Percentiles rank a stretch among this genome's conserved stretches.
phyloP scores from a whole-genome alignment of 139 green algal species.

The Micractinium conductrix region DNA sequence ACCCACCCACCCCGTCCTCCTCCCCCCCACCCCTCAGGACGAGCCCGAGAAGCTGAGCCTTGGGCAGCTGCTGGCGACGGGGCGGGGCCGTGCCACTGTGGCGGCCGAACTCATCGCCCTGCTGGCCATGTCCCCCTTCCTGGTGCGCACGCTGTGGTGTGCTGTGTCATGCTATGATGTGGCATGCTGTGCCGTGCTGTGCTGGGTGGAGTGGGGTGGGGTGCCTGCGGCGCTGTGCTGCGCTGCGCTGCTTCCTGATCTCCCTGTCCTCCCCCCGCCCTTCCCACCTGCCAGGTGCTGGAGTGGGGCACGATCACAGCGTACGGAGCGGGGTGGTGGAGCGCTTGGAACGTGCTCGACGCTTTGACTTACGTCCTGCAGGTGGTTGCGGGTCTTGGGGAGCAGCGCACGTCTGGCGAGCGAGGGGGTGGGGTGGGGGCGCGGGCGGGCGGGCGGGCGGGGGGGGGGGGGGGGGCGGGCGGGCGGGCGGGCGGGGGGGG shows the following conservation, averaged over 20 bases:
- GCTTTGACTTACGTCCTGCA: conserved; percentile 53
- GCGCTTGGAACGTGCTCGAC: conserved; percentile 66
- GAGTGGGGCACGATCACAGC: conserved; percentile 47
- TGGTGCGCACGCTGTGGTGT: neutral
- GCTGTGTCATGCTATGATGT: neutral
- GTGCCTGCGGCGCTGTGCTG: neutral
- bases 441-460: neutral
- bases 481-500: too few relatives aligned
- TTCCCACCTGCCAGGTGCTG: conserved; percentile 28
- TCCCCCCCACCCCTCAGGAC: conserved; percentile 20
- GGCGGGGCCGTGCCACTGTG: conserved; percentile 40
- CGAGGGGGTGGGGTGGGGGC: too few relatives aligned
- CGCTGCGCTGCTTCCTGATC: neutral
- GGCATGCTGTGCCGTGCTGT: neutral
- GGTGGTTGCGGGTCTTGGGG: too few relatives aligned
- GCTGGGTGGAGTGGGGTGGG: too few relatives aligned
- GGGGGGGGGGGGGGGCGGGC: neutral
- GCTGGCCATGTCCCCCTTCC: conserved; percentile 60
- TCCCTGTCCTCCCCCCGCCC: neutral
- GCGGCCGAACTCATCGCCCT: conserved; percentile 41
- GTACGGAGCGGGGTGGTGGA: conserved; percentile 57
- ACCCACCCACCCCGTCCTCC: too few relatives aligned
- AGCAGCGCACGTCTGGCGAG: too few relatives aligned
- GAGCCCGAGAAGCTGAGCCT: conserved; percentile 43
- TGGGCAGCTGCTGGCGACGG: conserved; percentile 47